Evolutionary conservation across 495 filamentous ascomycete genomes (phyloP), one percentile per base, ranked within the genome.

Genomic region (Xylaria sp.): DNA sequence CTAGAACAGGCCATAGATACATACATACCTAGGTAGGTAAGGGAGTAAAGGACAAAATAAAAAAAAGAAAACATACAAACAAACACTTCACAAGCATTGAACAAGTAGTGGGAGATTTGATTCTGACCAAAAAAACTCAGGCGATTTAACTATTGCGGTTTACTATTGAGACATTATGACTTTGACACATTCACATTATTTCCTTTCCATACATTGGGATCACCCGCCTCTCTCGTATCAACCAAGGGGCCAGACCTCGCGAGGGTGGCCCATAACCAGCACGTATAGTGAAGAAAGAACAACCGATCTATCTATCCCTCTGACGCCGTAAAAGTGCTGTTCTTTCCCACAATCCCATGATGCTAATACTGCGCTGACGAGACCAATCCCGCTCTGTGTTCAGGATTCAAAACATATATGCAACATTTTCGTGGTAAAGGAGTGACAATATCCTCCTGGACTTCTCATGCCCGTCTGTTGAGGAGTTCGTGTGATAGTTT

Each of bases 111-210:
- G 14, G 12, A 55, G n/a, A 15, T 15, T 31, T n/a, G 14, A n/a
- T 46, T 64, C 21, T 50, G 61, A 64, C 12, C 21, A 37, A n/a
- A n/a, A n/a, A n/a, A 64, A 35, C 26, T 53, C 17, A 41, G 31
- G 50, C n/a, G 35, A 35, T 68, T 44, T 68, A 7, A 21, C 40
- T 52, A 24, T 69, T 33, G 62, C 41, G 48, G 9, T 71, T 71
- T 78, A 73, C 71, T 76, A 78, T 78, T 75, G 72, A 76, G 74
- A 75, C 74, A 78, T 78, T 78, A 78, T 66, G 68, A 73, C 76
- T 61, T 66, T 75, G 73, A 70, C 69, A 75, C 59, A 72, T 76
- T 72, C 64, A 64, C 69, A 76, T 74, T 71, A 76, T 73, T 61
- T 33, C 53, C 53, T 59, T 52, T 40, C 55, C 63, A 12, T 55